These are phyloP conservation scores for Lentinula boryana DNA, from an alignment of 768 basidiomycete genomes.

Conservation along the genomic window DNA sequence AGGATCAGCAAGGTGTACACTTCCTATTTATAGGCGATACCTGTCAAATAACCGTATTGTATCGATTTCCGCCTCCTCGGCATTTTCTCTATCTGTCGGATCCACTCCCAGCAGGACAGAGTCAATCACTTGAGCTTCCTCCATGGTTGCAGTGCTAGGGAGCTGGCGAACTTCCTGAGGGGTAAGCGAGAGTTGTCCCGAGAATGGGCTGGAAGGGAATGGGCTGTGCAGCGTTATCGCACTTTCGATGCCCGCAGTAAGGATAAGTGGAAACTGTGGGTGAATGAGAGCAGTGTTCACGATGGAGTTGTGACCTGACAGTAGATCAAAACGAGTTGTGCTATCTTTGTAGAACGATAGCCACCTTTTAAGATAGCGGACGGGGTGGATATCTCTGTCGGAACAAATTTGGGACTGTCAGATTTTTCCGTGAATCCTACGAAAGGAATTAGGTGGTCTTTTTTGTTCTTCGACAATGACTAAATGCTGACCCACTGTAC, in stretches of 20 bases:
- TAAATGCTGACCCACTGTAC: slow-evolving; percentile 30
- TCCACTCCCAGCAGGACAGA: slow-evolving; percentile 25
- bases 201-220: slow-evolving; percentile 47
- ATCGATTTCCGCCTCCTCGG: slow-evolving; percentile 29
- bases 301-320: slow-evolving; percentile 66
- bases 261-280: slow-evolving; percentile 58
- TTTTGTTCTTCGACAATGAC: background rate
- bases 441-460: background rate
- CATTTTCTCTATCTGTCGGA: slow-evolving; percentile 19
- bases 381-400: slow-evolving; percentile 58
- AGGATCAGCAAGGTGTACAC: slow-evolving; percentile 7
- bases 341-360: background rate
- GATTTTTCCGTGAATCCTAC: slow-evolving; percentile 42
- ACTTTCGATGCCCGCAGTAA: slow-evolving; percentile 71
- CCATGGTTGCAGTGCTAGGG: slow-evolving; percentile 19
- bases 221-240: slow-evolving; percentile 66
- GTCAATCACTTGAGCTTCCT: slow-evolving; percentile 29
- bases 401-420: slow-evolving; percentile 42
- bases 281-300: slow-evolving; percentile 73
- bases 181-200: slow-evolving; percentile 39
- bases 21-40: slow-evolving; percentile 31
- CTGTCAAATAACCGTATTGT: slow-evolving; percentile 69
- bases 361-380: slow-evolving; percentile 54
- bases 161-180: slow-evolving; percentile 42
- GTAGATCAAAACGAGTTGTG: background rate